Evolutionary conservation across 495 filamentous ascomycete genomes (phyloP), one percentile per base, ranked within the genome.

Genomic region (Sabuloglossum arenarium): DNA sequence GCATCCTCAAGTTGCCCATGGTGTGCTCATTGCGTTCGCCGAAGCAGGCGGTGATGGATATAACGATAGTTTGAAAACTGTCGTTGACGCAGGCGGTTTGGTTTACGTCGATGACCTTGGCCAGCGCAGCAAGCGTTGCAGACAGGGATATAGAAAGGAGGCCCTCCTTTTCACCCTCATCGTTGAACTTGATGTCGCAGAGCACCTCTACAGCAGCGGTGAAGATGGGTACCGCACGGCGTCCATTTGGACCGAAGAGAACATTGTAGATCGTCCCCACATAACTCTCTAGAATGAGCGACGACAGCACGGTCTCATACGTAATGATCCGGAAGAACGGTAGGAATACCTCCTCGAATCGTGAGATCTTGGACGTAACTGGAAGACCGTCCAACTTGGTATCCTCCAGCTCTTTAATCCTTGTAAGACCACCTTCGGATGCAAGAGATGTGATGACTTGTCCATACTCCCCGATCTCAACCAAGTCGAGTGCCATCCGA

Each of bases 181-280:
- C 19, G 25, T 11, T 30, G 12, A 51, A 51, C 16, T 29, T 51
- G 3, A 28, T 5, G 1, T 51, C 24, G 47, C 27, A 16, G 21
- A 68, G 54, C 46, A 57, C 58, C 16, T 43, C 46, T 6, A 60
- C 59, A 0, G 61, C 57, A 39, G 51, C 64, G 1, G 54, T 56
- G 52, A 79, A 75, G 43, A 79, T 62, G 3, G 42, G 52, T 24
- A 73, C 60, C 5, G 67, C 72, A 27, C 75, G 67, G 12, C 64
- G 64, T 21, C 79, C 78, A 50, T 57, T 62, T 14, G 65, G 60
- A 23, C 79, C 77, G 57, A 69, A 79, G 19, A 83, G 59, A 59
- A 71, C 70, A 54, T 71, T 79, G 63, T 75, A 79, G 31, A 83
- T 78, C 1, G 72, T 79, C 23, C 66, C 73, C 32, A 81, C 68